Percentiles rank a stretch among this genome's conserved stretches.
Conservation (phyloP, 2,329 filamentous ascomycete genomes). For the Calonectria crousiana region DNA sequence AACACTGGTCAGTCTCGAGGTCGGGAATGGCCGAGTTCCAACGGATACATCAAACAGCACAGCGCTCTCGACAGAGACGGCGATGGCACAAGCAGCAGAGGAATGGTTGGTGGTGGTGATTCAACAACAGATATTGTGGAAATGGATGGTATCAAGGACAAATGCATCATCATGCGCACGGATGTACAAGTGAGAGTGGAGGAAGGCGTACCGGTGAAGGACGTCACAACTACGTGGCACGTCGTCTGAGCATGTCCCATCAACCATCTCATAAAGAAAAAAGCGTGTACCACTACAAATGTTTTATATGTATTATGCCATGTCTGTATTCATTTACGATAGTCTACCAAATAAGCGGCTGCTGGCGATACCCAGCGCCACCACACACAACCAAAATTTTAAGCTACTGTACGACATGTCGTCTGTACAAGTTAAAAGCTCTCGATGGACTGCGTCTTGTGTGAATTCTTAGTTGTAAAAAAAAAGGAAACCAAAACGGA, state of each 20-base stretch:
- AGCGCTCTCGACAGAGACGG: slow-evolving; percentile 21
- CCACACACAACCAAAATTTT: background rate
- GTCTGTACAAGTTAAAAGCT: background rate
- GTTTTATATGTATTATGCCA: slow-evolving; percentile 12
- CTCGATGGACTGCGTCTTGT: background rate
- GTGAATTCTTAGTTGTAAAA: background rate
- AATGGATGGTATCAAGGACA: slow-evolving; percentile 28
- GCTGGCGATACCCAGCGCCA: slow-evolving; percentile 3
- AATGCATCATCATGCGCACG: slow-evolving; percentile 35
- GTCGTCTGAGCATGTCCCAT: slow-evolving; percentile 24
- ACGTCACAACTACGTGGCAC: slow-evolving; percentile 37
- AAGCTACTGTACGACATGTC: background rate
- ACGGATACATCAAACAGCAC: slow-evolving; percentile 28
- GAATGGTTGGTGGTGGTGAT: slow-evolving; percentile 21
- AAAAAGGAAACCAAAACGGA: background rate
- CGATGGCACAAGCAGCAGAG: slow-evolving; percentile 15
- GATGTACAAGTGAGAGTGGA: slow-evolving; percentile 38
- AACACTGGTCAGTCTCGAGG: slow-evolving; percentile 20
- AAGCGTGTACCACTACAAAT: background rate
- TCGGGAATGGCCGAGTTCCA: slow-evolving; percentile 29
- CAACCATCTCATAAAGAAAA: background rate
- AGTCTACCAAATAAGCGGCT: background rate
- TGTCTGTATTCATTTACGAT: slow-evolving; percentile 11
- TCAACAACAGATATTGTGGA: slow-evolving; percentile 30
- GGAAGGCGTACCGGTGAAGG: slow-evolving; percentile 26